These are phyloP conservation scores for Penicillium antarcticum DNA, from an alignment of 495 filamentous ascomycete species.

Conservation along the genomic window DNA sequence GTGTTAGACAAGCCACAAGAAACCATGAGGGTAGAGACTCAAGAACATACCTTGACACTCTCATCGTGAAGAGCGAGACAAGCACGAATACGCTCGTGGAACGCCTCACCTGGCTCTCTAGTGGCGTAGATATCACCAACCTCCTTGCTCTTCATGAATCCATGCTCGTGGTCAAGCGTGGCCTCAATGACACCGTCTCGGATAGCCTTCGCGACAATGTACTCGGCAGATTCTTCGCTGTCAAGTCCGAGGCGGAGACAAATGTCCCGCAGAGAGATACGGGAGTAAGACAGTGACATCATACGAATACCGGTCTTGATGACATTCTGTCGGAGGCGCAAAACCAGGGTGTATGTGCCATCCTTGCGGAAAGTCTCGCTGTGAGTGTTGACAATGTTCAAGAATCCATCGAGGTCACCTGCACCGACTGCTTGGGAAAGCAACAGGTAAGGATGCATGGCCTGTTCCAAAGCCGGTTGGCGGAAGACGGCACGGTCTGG, in stretches of 20 bases:
- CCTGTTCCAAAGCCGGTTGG: constrained; percentile 74
- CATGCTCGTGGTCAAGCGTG: constrained; percentile 85
- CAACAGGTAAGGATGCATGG: constrained; percentile 86
- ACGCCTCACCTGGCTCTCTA: constrained; percentile 89
- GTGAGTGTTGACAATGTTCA: constrained; percentile 75
- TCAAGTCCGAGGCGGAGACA: constrained; percentile 91
- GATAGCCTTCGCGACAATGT: constrained; percentile 98
- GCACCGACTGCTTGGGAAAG: constrained; percentile 94
- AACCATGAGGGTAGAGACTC: background rate
- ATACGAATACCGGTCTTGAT: constrained; percentile 99
- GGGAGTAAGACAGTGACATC: constrained; percentile 97
- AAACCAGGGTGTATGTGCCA: constrained; percentile 91
- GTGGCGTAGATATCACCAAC: constrained; percentile 93
- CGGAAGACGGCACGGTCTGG: constrained; percentile 93
- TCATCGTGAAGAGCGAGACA: constrained; percentile 92
- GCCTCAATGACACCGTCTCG: constrained; percentile 98
- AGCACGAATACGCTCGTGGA: constrained; percentile 92
- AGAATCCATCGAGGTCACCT: constrained; percentile 88
- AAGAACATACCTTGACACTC: constrained; percentile 79
- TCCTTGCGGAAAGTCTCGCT: constrained; percentile 84
- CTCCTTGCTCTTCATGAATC: constrained; percentile 98
- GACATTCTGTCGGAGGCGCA: constrained; percentile 93
- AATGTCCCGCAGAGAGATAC: constrained; percentile 96
- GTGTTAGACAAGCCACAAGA: constrained; percentile 15
- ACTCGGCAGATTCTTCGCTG: constrained; percentile 94